Evolutionary conservation across 805 yeast species (phyloP).

Genomic region (Nakazawaea laoshanensis): DNA sequence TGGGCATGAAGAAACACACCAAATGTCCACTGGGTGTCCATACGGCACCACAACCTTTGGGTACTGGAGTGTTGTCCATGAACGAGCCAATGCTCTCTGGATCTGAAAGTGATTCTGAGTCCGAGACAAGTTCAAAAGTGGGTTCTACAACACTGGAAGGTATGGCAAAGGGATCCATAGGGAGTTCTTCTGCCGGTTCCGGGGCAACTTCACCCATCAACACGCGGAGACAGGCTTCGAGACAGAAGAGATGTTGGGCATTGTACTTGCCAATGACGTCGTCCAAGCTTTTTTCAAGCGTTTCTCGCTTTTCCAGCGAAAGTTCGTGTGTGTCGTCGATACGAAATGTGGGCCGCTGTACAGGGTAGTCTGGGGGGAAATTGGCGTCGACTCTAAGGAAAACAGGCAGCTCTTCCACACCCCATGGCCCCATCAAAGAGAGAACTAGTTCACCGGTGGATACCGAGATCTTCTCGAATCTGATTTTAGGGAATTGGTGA

Average conservation of each 20-base stretch:
- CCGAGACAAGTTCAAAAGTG: conserved; percentile 18
- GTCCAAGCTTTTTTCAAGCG: conserved; percentile 41
- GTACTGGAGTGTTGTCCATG: conserved; percentile 76
- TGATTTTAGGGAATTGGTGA: conserved; percentile 77
- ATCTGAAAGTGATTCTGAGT: conserved; percentile 24
- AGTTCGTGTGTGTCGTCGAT: conserved; percentile 79
- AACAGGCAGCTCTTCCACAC: conserved; percentile 15
- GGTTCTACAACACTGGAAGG: conserved; percentile 20
- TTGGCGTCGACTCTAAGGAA: conserved; percentile 63
- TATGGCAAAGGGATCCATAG: conserved; percentile 21
- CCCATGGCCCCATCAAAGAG: conserved; percentile 78
- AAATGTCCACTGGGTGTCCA: conserved; percentile 78
- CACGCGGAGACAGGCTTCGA: conserved; percentile 72
- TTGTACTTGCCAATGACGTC: conserved; percentile 52
- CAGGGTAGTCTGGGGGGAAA: conserved; percentile 73
- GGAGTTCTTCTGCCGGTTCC: conserved; percentile 17
- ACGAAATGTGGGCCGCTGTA: conserved; percentile 44
- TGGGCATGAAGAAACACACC: conserved; percentile 73
- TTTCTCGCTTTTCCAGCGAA: conserved; percentile 35
- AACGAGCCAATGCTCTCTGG: conserved; percentile 19
- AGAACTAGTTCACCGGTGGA: conserved; percentile 74
- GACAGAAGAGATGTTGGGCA: conserved; percentile 51
- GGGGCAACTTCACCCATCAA: conserved; percentile 65
- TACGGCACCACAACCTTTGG: conserved; percentile 87
- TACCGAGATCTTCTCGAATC: conserved; percentile 82